These are phyloP conservation scores for Solanum arcanum DNA, from an alignment of 257 asterid species.

Conservation along the genomic window DNA sequence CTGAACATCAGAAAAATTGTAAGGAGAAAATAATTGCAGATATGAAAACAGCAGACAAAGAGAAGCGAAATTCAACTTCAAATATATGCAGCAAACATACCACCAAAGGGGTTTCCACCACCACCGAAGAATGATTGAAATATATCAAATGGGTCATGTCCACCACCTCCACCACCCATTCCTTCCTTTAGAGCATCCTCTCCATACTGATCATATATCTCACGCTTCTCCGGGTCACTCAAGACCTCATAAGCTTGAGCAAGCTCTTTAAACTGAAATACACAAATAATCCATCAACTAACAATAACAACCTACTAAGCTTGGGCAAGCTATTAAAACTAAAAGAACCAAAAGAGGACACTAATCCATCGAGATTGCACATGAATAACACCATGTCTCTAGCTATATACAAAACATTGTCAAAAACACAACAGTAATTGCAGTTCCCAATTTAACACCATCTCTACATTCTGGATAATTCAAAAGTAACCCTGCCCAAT, in stretches of 20 bases:
- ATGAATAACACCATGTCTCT: background rate
- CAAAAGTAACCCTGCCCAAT: background rate
- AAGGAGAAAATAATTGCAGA: background rate
- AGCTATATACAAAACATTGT: background rate
- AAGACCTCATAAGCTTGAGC: slow-evolving; percentile 84
- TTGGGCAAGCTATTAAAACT: too few relatives aligned
- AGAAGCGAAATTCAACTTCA: background rate
- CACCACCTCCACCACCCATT: slow-evolving; percentile 73
- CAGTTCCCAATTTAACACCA: background rate
- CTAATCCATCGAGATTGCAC: background rate
- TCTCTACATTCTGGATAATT: background rate
- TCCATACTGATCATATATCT: slow-evolving; percentile 82
- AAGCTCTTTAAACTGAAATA: slow-evolving; percentile 65
- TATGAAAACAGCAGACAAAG: background rate
- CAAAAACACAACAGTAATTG: background rate
- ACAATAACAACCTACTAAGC: background rate
- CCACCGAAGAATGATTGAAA: slow-evolving; percentile 76
- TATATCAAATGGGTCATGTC: slow-evolving; percentile 73
- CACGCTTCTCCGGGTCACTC: slow-evolving; percentile 80
- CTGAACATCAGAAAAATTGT: slow-evolving; percentile 8
- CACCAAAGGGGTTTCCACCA: slow-evolving; percentile 76
- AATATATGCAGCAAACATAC: slow-evolving; percentile 17
- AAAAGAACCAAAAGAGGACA: background rate
- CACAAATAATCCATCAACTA: background rate
- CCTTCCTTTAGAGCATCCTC: slow-evolving; percentile 95